Evolutionary conservation across 352 stramenopile genomes (phyloP).

Genomic region (Globisporangium nagaii): DNA sequence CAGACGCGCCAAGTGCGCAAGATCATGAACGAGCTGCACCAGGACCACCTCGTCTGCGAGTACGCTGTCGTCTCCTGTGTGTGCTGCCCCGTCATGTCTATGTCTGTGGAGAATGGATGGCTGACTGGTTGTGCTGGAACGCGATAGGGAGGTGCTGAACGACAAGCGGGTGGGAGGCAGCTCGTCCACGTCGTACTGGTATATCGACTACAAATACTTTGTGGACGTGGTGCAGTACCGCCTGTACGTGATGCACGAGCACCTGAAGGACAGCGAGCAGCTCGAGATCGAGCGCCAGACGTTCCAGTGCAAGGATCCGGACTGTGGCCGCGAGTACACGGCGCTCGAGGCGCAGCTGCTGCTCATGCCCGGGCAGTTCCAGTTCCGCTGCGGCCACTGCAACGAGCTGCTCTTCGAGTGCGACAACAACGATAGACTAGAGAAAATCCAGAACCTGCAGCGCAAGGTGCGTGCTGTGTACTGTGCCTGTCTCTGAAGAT

Average conservation of each 20-base stretch:
- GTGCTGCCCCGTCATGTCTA: too few species aligned
- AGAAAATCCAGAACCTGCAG: conserved; percentile 69
- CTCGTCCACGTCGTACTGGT: conserved; percentile 87
- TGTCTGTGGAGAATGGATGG: too few species aligned
- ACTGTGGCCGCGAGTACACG: conserved; percentile 85
- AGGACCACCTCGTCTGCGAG: conserved; percentile 84
- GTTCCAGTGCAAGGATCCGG: conserved; percentile 80
- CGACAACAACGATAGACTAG: conserved; percentile 81
- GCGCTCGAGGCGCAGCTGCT: conserved; percentile 78
- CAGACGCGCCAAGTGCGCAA: conserved; percentile 87
- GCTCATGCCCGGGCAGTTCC: conserved; percentile 74
- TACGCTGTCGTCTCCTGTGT: conserved; percentile 18
- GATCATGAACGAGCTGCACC: conserved; percentile 85
- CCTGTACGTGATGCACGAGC: conserved; percentile 84
- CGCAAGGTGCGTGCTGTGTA: conserved; percentile 42
- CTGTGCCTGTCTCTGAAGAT: background rate
- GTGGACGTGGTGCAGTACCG: conserved; percentile 86
- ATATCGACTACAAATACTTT: conserved; percentile 92
- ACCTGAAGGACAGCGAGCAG: conserved; percentile 82
- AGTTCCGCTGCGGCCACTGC: conserved; percentile 85
- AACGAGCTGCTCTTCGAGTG: conserved; percentile 83
- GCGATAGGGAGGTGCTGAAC: conserved; percentile 73
- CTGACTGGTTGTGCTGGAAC: background rate
- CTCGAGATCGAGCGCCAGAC: conserved; percentile 85
- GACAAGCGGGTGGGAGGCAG: conserved; percentile 81